These are phyloP conservation scores for Lecanosticta acicola DNA, from an alignment of 2,329 filamentous ascomycete genomes.

Conservation along the genomic window DNA sequence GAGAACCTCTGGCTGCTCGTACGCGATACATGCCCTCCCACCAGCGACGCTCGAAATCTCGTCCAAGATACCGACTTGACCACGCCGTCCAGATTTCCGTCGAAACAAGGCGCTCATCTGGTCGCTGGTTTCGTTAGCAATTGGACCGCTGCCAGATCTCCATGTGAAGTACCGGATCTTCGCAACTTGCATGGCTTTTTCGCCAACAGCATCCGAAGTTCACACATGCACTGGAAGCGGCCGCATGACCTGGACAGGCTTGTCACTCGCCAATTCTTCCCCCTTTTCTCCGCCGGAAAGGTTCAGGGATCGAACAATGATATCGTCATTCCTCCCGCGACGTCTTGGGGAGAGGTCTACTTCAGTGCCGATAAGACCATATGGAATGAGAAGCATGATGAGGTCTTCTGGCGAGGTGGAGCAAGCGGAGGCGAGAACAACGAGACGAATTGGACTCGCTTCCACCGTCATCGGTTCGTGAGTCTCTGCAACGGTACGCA, in stretches of 20 bases:
- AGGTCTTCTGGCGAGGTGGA: slow-evolving; percentile 41
- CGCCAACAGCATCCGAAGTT: slow-evolving; percentile 25
- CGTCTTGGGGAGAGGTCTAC: slow-evolving; percentile 29
- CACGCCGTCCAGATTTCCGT: neutral
- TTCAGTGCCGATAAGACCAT: slow-evolving; percentile 31
- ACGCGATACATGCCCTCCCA: slow-evolving; percentile 3
- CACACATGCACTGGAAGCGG: slow-evolving; percentile 3
- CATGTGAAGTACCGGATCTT: slow-evolving; percentile 25
- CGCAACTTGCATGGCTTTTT: slow-evolving; percentile 40
- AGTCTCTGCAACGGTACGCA: slow-evolving; percentile 62
- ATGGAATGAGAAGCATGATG: slow-evolving; percentile 37
- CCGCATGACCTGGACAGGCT: neutral
- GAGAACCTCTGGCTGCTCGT: slow-evolving; percentile 3
- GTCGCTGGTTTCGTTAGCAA: slow-evolving; percentile 1
- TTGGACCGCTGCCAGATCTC: slow-evolving; percentile 1
- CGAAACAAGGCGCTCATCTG: neutral
- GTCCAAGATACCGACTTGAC: slow-evolving; percentile 2
- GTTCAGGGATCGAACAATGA: slow-evolving; percentile 43
- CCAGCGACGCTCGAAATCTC: neutral
- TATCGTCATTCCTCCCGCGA: slow-evolving; percentile 42
- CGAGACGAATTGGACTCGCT: slow-evolving; percentile 58
- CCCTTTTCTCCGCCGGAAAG: slow-evolving; percentile 33
- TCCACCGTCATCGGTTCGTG: slow-evolving; percentile 67
- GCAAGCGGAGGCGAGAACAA: slow-evolving; percentile 41
- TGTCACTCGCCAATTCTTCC: slow-evolving; percentile 35